Evolutionary conservation across 2,329 filamentous ascomycete genomes (phyloP).

Genomic region (Colletotrichum euphorbiae): DNA sequence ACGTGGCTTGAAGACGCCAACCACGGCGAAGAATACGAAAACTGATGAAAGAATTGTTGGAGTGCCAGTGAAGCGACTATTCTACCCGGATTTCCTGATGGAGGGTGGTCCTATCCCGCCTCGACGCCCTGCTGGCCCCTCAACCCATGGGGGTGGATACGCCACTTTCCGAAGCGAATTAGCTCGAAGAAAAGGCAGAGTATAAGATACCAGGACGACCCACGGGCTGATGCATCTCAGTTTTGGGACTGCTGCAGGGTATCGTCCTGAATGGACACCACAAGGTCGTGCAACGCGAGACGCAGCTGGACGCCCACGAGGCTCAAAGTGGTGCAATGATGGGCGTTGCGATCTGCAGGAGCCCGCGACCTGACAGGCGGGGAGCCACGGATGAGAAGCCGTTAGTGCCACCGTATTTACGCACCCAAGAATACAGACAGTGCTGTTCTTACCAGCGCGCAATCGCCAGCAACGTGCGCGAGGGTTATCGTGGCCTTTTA

Average conservation of each 20-base stretch:
- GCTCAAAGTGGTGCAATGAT: slow-evolving; percentile 33
- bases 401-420: slow-evolving; percentile 4
- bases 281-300: slow-evolving; percentile 25
- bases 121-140: slow-evolving; percentile 24
- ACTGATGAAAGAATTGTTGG: slow-evolving; percentile 24
- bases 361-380: slow-evolving; percentile 33
- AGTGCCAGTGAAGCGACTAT: slow-evolving; percentile 9
- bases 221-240: background rate
- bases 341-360: slow-evolving; percentile 29
- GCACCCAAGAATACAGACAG: background rate
- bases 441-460: background rate
- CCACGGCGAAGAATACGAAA: slow-evolving; percentile 12
- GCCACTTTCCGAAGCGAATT: slow-evolving; percentile 8
- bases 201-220: background rate
- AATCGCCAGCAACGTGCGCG: background rate
- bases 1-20: slow-evolving; percentile 33
- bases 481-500: no score
- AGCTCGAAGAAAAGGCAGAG: background rate
- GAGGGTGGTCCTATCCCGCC: slow-evolving; percentile 8
- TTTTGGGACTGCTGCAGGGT: slow-evolving; percentile 27
- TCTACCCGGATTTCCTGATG: slow-evolving; percentile 23
- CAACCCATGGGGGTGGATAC: slow-evolving; percentile 23
- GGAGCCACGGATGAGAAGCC: slow-evolving; percentile 31
- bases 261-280: slow-evolving; percentile 13
- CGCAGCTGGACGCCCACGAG: slow-evolving; percentile 28